These are phyloP conservation scores for Teratosphaeria epicoccoides DNA, from an alignment of 2,329 filamentous ascomycete species.

Conservation along the genomic window DNA sequence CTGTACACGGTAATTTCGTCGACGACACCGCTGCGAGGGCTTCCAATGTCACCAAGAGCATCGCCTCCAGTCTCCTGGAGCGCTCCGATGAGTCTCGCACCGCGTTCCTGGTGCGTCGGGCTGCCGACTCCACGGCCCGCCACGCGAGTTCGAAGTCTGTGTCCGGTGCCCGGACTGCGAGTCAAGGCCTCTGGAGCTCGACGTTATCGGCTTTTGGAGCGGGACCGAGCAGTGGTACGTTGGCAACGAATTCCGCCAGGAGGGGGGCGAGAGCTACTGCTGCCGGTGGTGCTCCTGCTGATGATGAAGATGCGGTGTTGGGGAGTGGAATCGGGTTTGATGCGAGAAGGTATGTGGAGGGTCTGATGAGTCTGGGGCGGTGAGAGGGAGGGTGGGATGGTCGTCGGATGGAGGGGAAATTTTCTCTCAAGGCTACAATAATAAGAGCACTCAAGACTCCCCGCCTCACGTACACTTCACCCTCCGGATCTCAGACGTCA, in stretches of 20 bases:
- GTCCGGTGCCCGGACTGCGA: neutral
- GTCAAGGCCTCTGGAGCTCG: neutral
- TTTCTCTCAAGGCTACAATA: too few species aligned
- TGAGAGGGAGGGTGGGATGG: neutral
- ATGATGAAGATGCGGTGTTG: constrained; percentile 38
- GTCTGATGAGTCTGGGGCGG: constrained; percentile 51
- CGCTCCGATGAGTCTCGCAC: constrained; percentile 17
- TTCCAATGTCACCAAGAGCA: neutral
- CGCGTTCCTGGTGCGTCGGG: constrained; percentile 33
- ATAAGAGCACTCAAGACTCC: too few species aligned
- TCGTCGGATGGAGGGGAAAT: too few species aligned
- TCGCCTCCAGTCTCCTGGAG: neutral
- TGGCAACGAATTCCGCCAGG: neutral
- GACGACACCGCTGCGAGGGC: neutral
- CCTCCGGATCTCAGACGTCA: too few species aligned
- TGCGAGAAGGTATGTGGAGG: constrained; percentile 64
- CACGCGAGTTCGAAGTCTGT: neutral
- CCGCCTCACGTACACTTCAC: too few species aligned
- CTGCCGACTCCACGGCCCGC: constrained; percentile 9
- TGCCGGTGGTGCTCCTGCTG: constrained; percentile 14
- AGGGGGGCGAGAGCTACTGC: constrained; percentile 7
- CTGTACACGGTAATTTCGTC: neutral
- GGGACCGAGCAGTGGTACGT: constrained; percentile 7
- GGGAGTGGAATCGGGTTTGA: constrained; percentile 68
- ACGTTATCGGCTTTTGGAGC: neutral